Evolutionary conservation across 2,329 filamentous ascomycete genomes (phyloP), one percentile per base, ranked within the genome.

Genomic region (Cercospora citrullina): DNA sequence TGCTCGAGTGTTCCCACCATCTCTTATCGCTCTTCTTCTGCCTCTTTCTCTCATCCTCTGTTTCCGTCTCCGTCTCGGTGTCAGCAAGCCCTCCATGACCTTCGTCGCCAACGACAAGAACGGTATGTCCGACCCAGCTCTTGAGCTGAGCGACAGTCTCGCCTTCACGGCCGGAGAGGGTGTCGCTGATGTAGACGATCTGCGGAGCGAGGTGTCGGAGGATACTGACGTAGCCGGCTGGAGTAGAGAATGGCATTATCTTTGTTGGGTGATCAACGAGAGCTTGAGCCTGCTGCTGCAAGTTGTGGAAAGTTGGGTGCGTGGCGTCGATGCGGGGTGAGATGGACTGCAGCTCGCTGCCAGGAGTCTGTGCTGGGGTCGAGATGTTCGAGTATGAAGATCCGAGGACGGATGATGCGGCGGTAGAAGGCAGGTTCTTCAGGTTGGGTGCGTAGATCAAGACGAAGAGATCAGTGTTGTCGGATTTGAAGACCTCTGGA

Each of bases 321-420:
- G 77, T 78, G 14, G 76, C 78, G 69, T 75, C 31, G 79, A 75
- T 69, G 62, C 79, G 79, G 80, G 77, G 79, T 86, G 80, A 69
- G 77, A 82, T 74, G 60, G 76, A 72, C 65, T 78, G 71, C 10
- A 79, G 72, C 72, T 91, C 90, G 57, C 90, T 88, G 64, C 84
- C 86, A 26, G 90, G 87, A 0, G 89, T 89, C 75, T 70, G 68
- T 60, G 87, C 89, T 79, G 94, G 81, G 3, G 79, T 81, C 69
- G 87, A 89, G 78, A 97, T 95, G 81, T 95, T 93, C 72, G 92
- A 93, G 82, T 93, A 97, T 4, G 93, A 96, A 63, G 92, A 96
- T 85, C 87, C 78, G 84, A 96, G 81, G 78, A 87, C 84, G 80
- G 87, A 81, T 79, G 87, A 78, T 80, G 86, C 81, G 81, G 77